phyloP scores from a whole-genome alignment of 495 filamentous ascomycete genomes.

The Trichoderma orchidacearum region DNA sequence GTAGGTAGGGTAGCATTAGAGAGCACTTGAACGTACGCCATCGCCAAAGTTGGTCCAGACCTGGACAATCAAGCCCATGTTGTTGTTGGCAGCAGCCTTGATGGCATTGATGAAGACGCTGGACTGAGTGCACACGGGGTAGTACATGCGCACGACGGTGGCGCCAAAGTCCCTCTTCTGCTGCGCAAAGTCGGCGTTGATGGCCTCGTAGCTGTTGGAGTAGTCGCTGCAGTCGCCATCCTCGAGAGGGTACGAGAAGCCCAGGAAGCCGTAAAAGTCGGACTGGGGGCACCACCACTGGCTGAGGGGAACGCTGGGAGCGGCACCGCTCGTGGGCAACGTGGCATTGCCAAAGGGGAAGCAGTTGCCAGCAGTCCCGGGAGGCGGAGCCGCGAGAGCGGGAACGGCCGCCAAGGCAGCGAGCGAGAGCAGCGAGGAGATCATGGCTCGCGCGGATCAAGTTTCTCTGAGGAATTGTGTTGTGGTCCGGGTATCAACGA shows the following conservation, averaged over 20 bases:
- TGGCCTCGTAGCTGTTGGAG: constrained; percentile 6
- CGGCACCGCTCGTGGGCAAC: constrained; percentile 4
- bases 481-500: not conserved
- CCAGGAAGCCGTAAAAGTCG: constrained; percentile 9
- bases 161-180: constrained; percentile 8
- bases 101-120: constrained; percentile 9
- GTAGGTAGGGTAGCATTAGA: too few relatives aligned
- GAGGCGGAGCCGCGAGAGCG: not conserved
- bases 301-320: constrained; percentile 4
- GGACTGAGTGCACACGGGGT: constrained; percentile 6
- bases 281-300: constrained; percentile 8
- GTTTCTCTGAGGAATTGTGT: not conserved
- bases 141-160: constrained; percentile 8
- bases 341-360: constrained; percentile 3
- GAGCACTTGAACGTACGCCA: too few relatives aligned
- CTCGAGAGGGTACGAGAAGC: constrained; percentile 9
- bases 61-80: constrained; percentile 9
- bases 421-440: not conserved
- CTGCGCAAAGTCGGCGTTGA: constrained; percentile 8
- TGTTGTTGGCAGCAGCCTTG: constrained; percentile 6
- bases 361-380: not conserved
- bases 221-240: constrained; percentile 4
- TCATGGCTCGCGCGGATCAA: not conserved
- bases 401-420: not conserved
- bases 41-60: constrained; percentile 10